Conservation (phyloP, 345 rosid genomes). For the Mallotus nudiflorus region DNA sequence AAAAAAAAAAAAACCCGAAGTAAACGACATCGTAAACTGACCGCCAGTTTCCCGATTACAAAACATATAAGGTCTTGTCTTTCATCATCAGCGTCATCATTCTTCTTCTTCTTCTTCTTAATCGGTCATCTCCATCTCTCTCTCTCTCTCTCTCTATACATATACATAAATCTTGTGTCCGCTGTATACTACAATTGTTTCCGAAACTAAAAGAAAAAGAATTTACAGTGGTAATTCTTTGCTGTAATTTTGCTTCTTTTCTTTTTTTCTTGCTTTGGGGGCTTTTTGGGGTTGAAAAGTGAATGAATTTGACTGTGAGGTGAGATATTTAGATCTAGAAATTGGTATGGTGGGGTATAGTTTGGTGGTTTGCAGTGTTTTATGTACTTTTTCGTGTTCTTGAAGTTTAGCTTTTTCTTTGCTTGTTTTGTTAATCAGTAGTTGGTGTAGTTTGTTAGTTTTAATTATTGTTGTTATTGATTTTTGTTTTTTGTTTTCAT, state of each 20-base stretch:
- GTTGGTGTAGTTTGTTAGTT: conserved; percentile 38
- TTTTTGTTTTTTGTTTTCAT: not conserved
- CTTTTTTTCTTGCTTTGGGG: not conserved
- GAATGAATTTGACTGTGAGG: not conserved
- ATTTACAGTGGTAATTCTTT: not conserved
- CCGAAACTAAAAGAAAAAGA: not conserved
- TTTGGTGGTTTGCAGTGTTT: conserved; percentile 28
- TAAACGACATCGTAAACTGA: not conserved
- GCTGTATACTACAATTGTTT: not conserved
- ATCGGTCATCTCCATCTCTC: too few relatives aligned
- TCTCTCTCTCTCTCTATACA: not conserved
- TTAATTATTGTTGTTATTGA: not conserved
- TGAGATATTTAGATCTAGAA: conserved; percentile 41
- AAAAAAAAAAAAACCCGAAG: too few relatives aligned
- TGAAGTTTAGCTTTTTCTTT: too few relatives aligned
- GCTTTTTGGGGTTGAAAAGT: not conserved
- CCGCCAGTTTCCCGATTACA: not conserved
- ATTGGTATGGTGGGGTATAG: conserved; percentile 20
- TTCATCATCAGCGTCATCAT: not conserved
- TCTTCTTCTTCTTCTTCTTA: not conserved
- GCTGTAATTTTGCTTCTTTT: not conserved
- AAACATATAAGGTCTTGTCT: too few relatives aligned
- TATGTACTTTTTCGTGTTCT: conserved; percentile 37
- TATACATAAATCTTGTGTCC: not conserved
- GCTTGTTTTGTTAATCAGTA: conserved; percentile 3